phyloP scores from a whole-genome alignment of 345 rosid genomes.

The Euphorbia lathyris region DNA sequence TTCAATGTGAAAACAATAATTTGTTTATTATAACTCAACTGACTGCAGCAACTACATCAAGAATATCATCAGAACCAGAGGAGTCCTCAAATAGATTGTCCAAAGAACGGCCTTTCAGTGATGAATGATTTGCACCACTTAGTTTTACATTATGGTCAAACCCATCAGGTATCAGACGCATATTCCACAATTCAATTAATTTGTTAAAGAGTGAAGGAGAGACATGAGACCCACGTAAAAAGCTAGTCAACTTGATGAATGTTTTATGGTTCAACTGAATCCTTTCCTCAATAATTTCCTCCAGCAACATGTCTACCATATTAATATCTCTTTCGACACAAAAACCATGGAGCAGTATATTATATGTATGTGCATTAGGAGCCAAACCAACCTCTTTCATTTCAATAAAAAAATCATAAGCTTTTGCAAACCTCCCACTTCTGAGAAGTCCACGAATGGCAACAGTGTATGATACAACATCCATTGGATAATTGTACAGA shows the following conservation, averaged over 20 bases:
- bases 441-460: too few species aligned
- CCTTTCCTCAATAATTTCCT: conserved; percentile 45
- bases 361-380: conserved; percentile 43
- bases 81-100: conserved; percentile 12
- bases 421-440: conserved; percentile 58
- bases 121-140: conserved; percentile 6
- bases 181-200: conserved; percentile 38
- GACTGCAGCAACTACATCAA: conserved; percentile 26
- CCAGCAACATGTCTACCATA: conserved; percentile 45
- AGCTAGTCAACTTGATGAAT: too few species aligned
- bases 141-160: not conserved
- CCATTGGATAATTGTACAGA: conserved; percentile 42
- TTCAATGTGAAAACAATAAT: not conserved
- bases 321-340: conserved; percentile 40
- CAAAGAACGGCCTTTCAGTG: conserved; percentile 4
- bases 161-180: conserved; percentile 27
- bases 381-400: conserved; percentile 53
- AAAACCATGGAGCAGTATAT: conserved; percentile 44
- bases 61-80: conserved; percentile 29
- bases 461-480: conserved; percentile 59
- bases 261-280: conserved; percentile 33
- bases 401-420: conserved; percentile 33
- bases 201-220: conserved; percentile 21
- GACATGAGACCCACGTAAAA: conserved; percentile 25
- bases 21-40: conserved; percentile 12